A percentile compares a stretch with the other conserved stretches of the same genome.
Evolutionary conservation across 495 filamentous ascomycete genomes (phyloP).

Genomic region (Ramalina peruviana): DNA sequence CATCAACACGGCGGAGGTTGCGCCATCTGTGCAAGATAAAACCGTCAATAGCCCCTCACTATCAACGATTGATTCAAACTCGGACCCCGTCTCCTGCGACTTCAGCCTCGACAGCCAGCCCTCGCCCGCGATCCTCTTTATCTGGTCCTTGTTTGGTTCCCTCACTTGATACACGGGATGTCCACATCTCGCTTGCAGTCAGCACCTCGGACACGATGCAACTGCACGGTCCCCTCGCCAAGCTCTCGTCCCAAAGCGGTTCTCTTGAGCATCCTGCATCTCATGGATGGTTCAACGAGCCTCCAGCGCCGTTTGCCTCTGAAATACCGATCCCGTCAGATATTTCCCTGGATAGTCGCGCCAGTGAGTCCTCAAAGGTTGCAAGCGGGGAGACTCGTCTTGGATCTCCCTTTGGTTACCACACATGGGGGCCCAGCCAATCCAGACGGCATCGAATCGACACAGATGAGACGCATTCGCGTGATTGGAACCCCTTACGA

Average conservation of each 20-base stretch:
- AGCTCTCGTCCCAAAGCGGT: conserved; percentile 31
- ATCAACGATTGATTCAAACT: conserved; percentile 56
- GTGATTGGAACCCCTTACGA: conserved; percentile 29
- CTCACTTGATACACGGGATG: conserved; percentile 54
- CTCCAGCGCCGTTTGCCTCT: conserved; percentile 17
- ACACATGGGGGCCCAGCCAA: conserved; percentile 40
- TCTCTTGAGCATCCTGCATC: conserved; percentile 8
- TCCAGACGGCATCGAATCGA: conserved; percentile 18
- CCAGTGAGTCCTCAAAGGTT: conserved; percentile 14
- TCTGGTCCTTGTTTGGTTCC: conserved; percentile 20
- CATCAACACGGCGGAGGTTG: conserved; percentile 67
- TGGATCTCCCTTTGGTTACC: conserved; percentile 43
- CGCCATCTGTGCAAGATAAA: conserved; percentile 69
- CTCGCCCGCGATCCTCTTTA: conserved; percentile 18
- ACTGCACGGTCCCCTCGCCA: conserved; percentile 53
- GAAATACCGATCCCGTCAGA: conserved; percentile 15
- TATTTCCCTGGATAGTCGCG: conserved; percentile 19
- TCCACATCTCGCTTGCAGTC: conserved; percentile 70
- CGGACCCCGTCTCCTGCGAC: conserved; percentile 60
- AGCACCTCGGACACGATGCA: conserved; percentile 73
- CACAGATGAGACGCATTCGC: conserved; percentile 13
- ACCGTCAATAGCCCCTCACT: conserved; percentile 50
- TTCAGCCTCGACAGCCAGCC: conserved; percentile 15
- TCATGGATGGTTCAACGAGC: conserved; percentile 26
- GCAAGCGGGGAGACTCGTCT: conserved; percentile 23